Evolutionary conservation across 1,284 basidiomycete species (phyloP).

Genomic region (Phaffia rhodozyma): DNA sequence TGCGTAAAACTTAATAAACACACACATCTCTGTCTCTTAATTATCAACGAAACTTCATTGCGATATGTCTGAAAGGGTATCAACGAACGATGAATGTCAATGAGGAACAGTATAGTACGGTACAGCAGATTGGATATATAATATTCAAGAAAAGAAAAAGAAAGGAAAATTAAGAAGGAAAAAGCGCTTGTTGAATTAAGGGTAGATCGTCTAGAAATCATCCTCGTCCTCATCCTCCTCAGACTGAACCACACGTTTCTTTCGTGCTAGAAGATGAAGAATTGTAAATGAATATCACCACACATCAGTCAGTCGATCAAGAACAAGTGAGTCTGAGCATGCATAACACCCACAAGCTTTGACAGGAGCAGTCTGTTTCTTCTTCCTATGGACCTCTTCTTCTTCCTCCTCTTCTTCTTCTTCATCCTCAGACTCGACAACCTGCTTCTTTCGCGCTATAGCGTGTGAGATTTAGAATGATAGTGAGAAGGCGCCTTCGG

Average conservation of each 20-base stretch:
- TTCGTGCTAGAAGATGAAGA: background rate
- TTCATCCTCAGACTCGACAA: constrained; percentile 1
- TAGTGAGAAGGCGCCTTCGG: background rate
- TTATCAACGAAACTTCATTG: background rate
- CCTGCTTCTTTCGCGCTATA: background rate
- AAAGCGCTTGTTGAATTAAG: no score
- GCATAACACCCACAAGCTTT: background rate
- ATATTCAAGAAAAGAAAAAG: no score
- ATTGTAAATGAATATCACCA: no score
- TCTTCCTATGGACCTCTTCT: background rate
- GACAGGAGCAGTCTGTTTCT: background rate
- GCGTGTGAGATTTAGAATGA: background rate
- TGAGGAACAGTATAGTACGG: no score
- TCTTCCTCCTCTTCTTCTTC: constrained; percentile 3
- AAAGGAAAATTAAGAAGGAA: no score
- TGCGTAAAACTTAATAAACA: background rate
- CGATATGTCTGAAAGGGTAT: no score
- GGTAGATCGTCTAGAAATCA: no score
- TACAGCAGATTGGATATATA: no score
- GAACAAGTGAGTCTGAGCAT: background rate
- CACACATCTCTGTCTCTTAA: background rate
- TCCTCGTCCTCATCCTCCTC: background rate
- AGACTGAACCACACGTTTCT: background rate
- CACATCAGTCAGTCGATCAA: background rate
- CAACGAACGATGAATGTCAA: no score